These are phyloP conservation scores for Oxytropis ochrocephala DNA, from an alignment of 306 rosid genomes.

Conservation along the genomic window DNA sequence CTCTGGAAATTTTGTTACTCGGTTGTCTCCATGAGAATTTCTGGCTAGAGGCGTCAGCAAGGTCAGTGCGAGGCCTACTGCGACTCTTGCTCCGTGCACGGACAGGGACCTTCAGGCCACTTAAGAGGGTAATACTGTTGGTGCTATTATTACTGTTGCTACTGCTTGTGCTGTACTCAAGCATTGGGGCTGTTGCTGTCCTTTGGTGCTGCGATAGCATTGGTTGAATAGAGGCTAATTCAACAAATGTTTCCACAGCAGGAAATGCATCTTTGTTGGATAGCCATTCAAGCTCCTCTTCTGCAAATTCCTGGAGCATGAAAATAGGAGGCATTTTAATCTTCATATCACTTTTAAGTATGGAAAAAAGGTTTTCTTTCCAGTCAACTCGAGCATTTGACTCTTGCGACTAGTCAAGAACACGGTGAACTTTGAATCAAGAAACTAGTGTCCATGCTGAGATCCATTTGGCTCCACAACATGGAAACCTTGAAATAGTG, in stretches of 20 bases:
- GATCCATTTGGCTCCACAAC: neutral
- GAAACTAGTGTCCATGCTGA: neutral
- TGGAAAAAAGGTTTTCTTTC: neutral
- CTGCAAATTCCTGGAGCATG: slow-evolving; percentile 41
- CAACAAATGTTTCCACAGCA: slow-evolving; percentile 49
- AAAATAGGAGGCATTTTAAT: neutral
- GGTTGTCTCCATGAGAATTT: slow-evolving; percentile 30
- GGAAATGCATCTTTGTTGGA: slow-evolving; percentile 83
- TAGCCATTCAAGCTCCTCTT: slow-evolving; percentile 86
- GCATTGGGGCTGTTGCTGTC: slow-evolving; percentile 37
- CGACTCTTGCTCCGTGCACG: slow-evolving; percentile 59
- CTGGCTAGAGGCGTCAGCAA: slow-evolving; percentile 22
- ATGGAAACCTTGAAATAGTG: slow-evolving; percentile 17
- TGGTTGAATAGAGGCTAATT: slow-evolving; percentile 29
- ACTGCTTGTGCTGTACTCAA: slow-evolving; percentile 45
- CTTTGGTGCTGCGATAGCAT: slow-evolving; percentile 28
- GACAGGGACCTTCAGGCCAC: slow-evolving; percentile 46
- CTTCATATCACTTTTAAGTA: neutral
- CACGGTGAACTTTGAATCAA: neutral
- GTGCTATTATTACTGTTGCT: slow-evolving; percentile 38
- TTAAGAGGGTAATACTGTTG: slow-evolving; percentile 34
- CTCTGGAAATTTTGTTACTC: neutral
- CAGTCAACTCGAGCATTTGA: slow-evolving; percentile 12
- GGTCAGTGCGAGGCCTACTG: slow-evolving; percentile 23
- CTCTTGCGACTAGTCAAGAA: neutral